Evolutionary conservation across 352 stramenopile genomes (phyloP).

Genomic region (Lagenidium sp.): DNA sequence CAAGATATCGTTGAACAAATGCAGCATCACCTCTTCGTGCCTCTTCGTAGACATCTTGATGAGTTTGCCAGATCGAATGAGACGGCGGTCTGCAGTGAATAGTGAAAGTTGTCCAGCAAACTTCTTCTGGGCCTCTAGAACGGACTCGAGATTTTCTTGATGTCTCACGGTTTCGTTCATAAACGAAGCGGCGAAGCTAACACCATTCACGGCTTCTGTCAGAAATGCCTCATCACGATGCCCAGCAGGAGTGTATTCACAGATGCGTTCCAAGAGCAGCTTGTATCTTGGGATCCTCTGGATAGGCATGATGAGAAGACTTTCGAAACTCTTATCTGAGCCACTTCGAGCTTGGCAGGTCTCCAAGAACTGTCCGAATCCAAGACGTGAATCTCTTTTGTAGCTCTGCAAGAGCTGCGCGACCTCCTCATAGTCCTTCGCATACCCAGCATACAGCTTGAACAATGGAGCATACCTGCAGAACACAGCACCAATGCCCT

Average conservation of each 20-base stretch:
- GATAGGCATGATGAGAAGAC: conserved; percentile 88
- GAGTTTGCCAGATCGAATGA: conserved; percentile 59
- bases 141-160: conserved; percentile 72
- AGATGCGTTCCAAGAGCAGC: conserved; percentile 72
- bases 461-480: conserved; percentile 78
- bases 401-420: conserved; percentile 49
- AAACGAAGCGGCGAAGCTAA: conserved; percentile 48
- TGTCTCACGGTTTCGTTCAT: conserved; percentile 84
- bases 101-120: conserved; percentile 65
- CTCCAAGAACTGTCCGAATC: conserved; percentile 50
- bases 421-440: conserved; percentile 79
- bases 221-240: conserved; percentile 65
- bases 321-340: conserved; percentile 67
- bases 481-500: conserved; percentile 67
- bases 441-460: conserved; percentile 75
- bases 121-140: conserved; percentile 72
- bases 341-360: conserved; percentile 38
- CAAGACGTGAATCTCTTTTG: conserved; percentile 28
- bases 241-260: conserved; percentile 46
- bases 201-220: conserved; percentile 37
- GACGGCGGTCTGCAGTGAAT: conserved; percentile 47
- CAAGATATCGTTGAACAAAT: conserved; percentile 83
- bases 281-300: conserved; percentile 91
- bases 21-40: conserved; percentile 73
- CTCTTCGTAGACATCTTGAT: conserved; percentile 81